phyloP scores from a whole-genome alignment of 306 rosid genomes.

The Pyrus betulifolia region DNA sequence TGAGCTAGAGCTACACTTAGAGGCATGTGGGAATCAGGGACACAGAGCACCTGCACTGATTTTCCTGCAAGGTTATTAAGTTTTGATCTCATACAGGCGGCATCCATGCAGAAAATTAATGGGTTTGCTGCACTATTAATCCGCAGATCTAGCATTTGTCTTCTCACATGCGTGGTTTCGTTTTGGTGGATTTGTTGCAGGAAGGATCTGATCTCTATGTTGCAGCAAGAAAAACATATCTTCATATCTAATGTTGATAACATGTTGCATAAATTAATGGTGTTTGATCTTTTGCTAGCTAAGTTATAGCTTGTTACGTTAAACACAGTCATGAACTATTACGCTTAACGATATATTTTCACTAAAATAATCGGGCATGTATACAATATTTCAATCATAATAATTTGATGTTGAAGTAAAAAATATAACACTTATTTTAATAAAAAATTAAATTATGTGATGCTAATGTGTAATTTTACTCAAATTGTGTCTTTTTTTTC shows the following conservation, averaged over 20 bases:
- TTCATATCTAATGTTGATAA: not conserved
- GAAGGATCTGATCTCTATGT: not conserved
- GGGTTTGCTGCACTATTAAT: not conserved
- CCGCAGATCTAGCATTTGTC: not conserved
- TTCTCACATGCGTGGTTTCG: constrained; percentile 4
- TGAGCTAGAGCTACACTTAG: not conserved
- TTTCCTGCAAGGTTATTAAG: not conserved
- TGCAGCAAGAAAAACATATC: not conserved
- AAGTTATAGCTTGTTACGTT: not conserved
- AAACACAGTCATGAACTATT: not conserved
- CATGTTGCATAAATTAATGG: not conserved
- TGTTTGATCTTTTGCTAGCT: not conserved
- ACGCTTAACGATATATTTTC: too few relatives aligned
- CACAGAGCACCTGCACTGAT: constrained; percentile 11
- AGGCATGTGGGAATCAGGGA: constrained; percentile 8
- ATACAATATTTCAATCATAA: too few relatives aligned
- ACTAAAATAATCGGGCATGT: too few relatives aligned
- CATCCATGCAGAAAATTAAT: constrained; percentile 2
- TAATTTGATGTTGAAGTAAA: too few relatives aligned
- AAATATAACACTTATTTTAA: too few relatives aligned
- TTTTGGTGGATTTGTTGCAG: not conserved
- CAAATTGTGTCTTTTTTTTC: not conserved
- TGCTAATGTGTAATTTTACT: not conserved
- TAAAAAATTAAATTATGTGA: not conserved
- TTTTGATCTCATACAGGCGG: not conserved